These are phyloP conservation scores for Solanum hybrid DNA, from an alignment of 305 asterid species.

Conservation along the genomic window DNA sequence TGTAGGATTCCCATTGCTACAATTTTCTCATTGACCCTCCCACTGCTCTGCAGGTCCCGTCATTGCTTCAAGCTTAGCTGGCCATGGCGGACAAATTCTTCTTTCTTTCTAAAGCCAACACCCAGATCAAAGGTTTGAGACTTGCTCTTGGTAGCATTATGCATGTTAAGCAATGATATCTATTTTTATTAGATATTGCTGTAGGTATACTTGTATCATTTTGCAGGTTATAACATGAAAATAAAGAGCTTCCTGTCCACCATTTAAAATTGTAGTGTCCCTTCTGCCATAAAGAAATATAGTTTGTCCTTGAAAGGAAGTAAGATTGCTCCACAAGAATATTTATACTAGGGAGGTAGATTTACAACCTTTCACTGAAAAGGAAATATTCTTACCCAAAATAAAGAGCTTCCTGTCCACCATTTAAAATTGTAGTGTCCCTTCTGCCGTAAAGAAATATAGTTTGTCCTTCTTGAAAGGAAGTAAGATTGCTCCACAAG, in stretches of 20 bases:
- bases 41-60: slow-evolving; percentile 50
- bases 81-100: slow-evolving; percentile 81
- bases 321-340: background rate
- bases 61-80: slow-evolving; percentile 89
- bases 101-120: slow-evolving; percentile 71
- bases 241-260: background rate
- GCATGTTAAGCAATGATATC: background rate
- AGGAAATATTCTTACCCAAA: background rate
- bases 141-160: background rate
- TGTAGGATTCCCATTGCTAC: background rate
- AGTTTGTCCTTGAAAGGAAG: background rate
- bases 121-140: slow-evolving; percentile 69
- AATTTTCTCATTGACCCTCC: background rate
- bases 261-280: background rate
- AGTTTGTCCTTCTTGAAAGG: background rate
- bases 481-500: background rate
- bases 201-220: background rate
- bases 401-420: background rate
- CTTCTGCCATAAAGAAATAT: background rate
- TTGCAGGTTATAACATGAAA: background rate
- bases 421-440: background rate
- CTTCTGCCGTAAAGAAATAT: background rate
- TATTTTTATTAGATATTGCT: background rate
- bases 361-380: background rate
- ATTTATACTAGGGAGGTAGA: background rate